Evolutionary conservation across 169 alveolate species (phyloP).

Genomic region (Plasmodium adleri): DNA sequence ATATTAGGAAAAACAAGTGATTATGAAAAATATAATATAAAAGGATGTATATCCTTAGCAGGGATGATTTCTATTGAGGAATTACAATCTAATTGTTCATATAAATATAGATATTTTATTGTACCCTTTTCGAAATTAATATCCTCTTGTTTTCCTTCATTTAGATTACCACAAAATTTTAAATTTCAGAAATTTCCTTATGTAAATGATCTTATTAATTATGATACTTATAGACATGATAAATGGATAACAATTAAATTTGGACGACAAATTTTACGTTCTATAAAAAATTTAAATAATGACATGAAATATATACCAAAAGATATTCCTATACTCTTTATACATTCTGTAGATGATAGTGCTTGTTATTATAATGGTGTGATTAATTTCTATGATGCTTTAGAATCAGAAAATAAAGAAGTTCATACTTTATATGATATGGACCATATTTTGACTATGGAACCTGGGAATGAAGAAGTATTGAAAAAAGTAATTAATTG

Average conservation of each 20-base stretch:
- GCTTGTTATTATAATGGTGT: slow-evolving; percentile 13
- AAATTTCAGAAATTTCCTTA: neutral
- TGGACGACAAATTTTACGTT: neutral
- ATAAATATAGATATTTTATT: slow-evolving; percentile 1
- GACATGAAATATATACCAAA: neutral
- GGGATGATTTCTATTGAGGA: slow-evolving; percentile 10
- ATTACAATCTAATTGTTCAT: slow-evolving; percentile 7
- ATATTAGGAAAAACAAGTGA: slow-evolving; percentile 56
- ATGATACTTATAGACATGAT: neutral
- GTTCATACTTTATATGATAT: slow-evolving; percentile 2
- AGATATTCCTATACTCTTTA: slow-evolving; percentile 21
- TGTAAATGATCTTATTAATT: slow-evolving; percentile 5
- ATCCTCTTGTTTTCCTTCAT: neutral
- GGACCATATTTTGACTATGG: slow-evolving; percentile 8
- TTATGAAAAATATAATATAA: slow-evolving; percentile 68
- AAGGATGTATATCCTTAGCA: slow-evolving; percentile 51
- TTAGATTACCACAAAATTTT: neutral
- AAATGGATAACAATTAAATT: slow-evolving; percentile 18
- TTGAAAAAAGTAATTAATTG: neutral
- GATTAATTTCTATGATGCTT: neutral
- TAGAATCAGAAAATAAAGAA: slow-evolving; percentile 3
- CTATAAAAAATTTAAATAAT: slow-evolving; percentile 6
- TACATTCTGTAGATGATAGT: slow-evolving; percentile 3
- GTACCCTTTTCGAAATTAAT: slow-evolving; percentile 5
- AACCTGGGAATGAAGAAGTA: slow-evolving; percentile 20